Percentiles rank a stretch among this genome's conserved stretches.
phyloP scores from a whole-genome alignment of 495 filamentous ascomycete species.

The Apodospora peruviana region DNA sequence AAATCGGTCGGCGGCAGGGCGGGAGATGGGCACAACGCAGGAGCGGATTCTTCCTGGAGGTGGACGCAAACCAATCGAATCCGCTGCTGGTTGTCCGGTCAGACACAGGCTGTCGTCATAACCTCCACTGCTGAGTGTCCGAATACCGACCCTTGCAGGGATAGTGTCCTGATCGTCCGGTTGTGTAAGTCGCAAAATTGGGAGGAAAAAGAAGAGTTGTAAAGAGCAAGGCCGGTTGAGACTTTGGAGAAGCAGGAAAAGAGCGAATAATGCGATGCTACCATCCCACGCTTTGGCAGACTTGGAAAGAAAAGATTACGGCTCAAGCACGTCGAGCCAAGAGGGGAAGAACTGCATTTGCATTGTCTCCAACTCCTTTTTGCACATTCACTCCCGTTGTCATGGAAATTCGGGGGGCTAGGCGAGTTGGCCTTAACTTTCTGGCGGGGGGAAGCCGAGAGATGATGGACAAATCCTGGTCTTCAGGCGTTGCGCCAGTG shows the following conservation, averaged over 20 bases:
- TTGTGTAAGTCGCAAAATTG: no score
- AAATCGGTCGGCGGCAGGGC: neutral
- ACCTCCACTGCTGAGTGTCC: neutral
- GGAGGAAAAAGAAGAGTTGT: no score
- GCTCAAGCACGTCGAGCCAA: no score
- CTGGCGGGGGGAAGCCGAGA: neutral
- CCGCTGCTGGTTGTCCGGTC: neutral
- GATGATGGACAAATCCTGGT: constrained; percentile 2
- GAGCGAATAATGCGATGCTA: no score
- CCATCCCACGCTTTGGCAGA: no score
- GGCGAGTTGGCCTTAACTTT: constrained; percentile 11
- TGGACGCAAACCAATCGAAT: constrained; percentile 1
- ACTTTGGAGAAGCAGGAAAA: no score
- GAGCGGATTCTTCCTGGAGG: constrained; percentile 1
- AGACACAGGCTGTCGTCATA: constrained; percentile 1
- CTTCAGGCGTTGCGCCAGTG: constrained; percentile 9
- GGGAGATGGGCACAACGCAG: neutral
- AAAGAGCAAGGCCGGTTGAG: no score
- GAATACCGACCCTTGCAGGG: no score
- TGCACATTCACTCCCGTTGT: constrained; percentile 8
- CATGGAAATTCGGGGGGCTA: constrained; percentile 29
- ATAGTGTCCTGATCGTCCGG: no score
- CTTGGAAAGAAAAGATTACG: no score
- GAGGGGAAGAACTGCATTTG: no score
- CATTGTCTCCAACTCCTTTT: no score